Conservation (phyloP, 2,329 filamentous ascomycete species). For the Cordyceps fumosorosea region DNA sequence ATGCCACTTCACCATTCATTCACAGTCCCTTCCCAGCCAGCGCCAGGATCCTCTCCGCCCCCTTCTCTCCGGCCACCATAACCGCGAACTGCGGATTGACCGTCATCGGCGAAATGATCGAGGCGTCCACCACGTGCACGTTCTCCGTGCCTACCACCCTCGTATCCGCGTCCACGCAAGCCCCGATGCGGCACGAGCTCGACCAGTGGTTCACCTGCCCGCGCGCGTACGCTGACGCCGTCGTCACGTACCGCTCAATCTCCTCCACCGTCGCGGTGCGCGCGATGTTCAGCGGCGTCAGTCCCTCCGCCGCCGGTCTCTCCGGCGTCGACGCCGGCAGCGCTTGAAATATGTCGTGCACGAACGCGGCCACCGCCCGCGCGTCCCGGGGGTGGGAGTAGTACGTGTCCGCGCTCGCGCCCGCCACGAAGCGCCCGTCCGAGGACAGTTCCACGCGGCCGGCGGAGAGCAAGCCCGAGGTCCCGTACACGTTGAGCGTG, state of each 20-base stretch:
- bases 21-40: not conserved
- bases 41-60: conserved; percentile 37
- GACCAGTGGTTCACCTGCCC: conserved; percentile 49
- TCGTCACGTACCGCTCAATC: conserved; percentile 44
- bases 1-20: too few species aligned
- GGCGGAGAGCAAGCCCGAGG: conserved; percentile 43
- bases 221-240: conserved; percentile 37
- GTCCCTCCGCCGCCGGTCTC: conserved; percentile 25
- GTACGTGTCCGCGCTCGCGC: conserved; percentile 36
- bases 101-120: conserved; percentile 42
- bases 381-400: conserved; percentile 42
- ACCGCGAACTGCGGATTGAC: conserved; percentile 49
- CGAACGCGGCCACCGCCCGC: conserved; percentile 41
- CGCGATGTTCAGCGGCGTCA: conserved; percentile 43
- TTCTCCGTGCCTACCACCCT: conserved; percentile 42
- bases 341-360: conserved; percentile 41
- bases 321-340: conserved; percentile 24
- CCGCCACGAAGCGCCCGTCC: conserved; percentile 36
- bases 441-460: conserved; percentile 37
- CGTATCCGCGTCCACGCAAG: conserved; percentile 41
- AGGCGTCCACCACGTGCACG: conserved; percentile 45
- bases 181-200: conserved; percentile 42
- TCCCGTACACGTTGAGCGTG: conserved; percentile 51
- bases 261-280: conserved; percentile 39
- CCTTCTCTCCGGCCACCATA: conserved; percentile 47